Conservation (phyloP, 495 filamentous ascomycete genomes). For the Annulohypoxylon maeteangense region DNA sequence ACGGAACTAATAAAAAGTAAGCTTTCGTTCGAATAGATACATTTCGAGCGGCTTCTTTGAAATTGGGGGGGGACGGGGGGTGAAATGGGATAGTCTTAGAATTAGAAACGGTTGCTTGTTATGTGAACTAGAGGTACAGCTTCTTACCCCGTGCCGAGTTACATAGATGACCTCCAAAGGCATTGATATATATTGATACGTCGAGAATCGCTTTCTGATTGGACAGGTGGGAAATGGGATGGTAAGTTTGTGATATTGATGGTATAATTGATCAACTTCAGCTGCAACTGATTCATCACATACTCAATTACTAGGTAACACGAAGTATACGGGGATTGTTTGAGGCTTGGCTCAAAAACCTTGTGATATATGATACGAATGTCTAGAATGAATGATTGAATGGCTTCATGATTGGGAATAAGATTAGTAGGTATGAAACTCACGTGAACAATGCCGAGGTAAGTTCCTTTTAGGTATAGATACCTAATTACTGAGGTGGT, state of each 20-base stretch:
- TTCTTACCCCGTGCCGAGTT: constrained; percentile 83
- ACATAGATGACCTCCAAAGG: constrained; percentile 84
- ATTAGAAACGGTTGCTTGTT: not conserved
- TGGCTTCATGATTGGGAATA: not conserved
- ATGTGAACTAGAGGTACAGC: constrained; percentile 2
- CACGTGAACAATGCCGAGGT: not conserved
- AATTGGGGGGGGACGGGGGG: not conserved
- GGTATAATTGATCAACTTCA: not conserved
- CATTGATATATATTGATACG: constrained; percentile 47
- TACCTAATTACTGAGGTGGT: not conserved
- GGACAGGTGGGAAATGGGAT: not conserved
- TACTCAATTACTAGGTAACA: not conserved
- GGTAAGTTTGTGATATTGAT: not conserved
- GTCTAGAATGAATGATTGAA: not conserved
- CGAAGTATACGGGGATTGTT: not conserved
- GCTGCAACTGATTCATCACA: not conserved
- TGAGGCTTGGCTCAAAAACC: not conserved
- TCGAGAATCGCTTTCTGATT: not conserved
- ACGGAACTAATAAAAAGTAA: constrained; percentile 73
- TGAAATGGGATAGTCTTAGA: constrained; percentile 14
- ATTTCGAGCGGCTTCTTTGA: constrained; percentile 28
- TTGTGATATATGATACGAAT: not conserved
- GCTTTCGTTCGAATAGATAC: constrained; percentile 27
- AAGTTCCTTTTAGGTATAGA: not conserved
- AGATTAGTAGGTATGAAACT: not conserved